Conservation (phyloP, 2,329 filamentous ascomycete genomes). For the Zalaria obscura region DNA sequence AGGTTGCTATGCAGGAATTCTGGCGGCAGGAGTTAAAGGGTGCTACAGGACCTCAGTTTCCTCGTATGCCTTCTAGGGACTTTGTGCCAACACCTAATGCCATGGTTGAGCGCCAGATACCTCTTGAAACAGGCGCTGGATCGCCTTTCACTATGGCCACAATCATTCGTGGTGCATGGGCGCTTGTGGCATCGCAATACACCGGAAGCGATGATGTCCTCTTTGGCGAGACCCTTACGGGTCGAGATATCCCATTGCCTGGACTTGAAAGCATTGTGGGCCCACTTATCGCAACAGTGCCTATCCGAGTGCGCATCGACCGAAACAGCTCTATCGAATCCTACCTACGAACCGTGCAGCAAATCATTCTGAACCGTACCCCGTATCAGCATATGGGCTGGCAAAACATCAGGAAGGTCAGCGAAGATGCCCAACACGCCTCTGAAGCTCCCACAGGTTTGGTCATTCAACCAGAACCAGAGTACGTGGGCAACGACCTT, state of each 20-base stretch:
- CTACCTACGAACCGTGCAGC: constrained; percentile 9
- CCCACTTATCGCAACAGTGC: constrained; percentile 24
- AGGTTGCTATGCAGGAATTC: constrained; percentile 13
- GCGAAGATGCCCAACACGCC: constrained; percentile 39
- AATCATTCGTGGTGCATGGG: constrained; percentile 19
- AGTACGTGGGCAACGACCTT: constrained; percentile 9
- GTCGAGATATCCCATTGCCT: constrained; percentile 18
- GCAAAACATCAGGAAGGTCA: constrained; percentile 25
- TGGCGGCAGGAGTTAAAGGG: constrained; percentile 19
- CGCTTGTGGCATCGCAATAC: constrained; percentile 15
- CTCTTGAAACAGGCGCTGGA: constrained; percentile 3
- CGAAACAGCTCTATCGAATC: constrained; percentile 10
- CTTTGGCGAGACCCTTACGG: constrained; percentile 21
- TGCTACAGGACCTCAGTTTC: constrained; percentile 19
- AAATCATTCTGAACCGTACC: constrained; percentile 14
- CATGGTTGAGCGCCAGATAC: constrained; percentile 11
- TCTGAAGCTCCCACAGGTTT: constrained; percentile 43
- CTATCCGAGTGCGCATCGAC: constrained; percentile 19
- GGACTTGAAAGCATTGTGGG: constrained; percentile 21
- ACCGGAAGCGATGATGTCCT: constrained; percentile 16
- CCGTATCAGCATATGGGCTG: constrained; percentile 23
- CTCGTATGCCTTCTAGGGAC: constrained; percentile 13
- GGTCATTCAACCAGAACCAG: constrained; percentile 32
- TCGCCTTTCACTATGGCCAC: constrained; percentile 18
- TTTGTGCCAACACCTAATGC: constrained; percentile 12